Conservation (phyloP, 2,329 filamentous ascomycete genomes). For the Xylaria sp. region DNA sequence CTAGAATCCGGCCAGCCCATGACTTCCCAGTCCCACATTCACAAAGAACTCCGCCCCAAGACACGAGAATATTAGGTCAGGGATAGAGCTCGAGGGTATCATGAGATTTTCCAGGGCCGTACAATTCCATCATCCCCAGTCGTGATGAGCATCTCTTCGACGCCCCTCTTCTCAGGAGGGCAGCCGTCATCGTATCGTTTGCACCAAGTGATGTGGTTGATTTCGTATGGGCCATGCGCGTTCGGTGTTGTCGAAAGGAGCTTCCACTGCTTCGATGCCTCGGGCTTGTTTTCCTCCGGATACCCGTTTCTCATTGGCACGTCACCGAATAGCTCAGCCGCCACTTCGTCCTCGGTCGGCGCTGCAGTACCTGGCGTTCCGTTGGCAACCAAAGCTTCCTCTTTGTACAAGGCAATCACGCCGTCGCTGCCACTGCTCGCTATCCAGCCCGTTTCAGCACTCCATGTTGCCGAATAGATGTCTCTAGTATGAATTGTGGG, state of each 20-base stretch:
- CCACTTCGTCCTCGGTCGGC: conserved; percentile 29
- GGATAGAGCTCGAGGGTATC: conserved; percentile 8
- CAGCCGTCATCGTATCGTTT: conserved; percentile 74
- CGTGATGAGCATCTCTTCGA: conserved; percentile 87
- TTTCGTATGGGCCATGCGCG: conserved; percentile 90
- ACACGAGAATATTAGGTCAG: not conserved
- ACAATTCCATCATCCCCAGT: conserved; percentile 94
- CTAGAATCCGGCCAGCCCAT: conserved; percentile 10
- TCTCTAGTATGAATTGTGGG: conserved; percentile 81
- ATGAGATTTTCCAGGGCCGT: conserved; percentile 77
- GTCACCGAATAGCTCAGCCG: conserved; percentile 49
- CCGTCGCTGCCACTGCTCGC: conserved; percentile 93
- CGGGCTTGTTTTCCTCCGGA: conserved; percentile 41
- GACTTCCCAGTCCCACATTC: conserved; percentile 1
- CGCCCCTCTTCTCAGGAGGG: conserved; percentile 57
- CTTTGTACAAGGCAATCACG: conserved; percentile 80
- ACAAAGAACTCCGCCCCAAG: not conserved
- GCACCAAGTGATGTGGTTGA: conserved; percentile 94
- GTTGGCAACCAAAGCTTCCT: conserved; percentile 52
- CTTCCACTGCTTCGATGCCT: conserved; percentile 69
- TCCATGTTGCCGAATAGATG: conserved; percentile 89
- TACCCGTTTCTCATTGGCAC: conserved; percentile 44
- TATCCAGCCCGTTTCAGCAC: conserved; percentile 76
- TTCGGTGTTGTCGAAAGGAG: conserved; percentile 74
- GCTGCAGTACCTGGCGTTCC: not conserved